phyloP scores from a whole-genome alignment of 1,139 yeast species.

The Blastobotrys indianensis region DNA sequence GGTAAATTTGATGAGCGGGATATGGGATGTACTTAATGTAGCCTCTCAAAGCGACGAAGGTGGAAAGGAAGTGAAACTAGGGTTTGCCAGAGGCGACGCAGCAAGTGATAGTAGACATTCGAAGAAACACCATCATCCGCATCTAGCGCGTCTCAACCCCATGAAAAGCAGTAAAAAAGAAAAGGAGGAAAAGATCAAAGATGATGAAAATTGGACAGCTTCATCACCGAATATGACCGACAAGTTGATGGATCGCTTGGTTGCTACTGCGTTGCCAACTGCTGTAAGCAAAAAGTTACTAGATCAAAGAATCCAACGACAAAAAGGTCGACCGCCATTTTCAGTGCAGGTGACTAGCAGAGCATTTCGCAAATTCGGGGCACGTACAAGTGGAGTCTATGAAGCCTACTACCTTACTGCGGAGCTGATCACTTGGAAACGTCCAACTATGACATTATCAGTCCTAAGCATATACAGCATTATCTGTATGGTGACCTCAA shows the following conservation, averaged over 20 bases:
- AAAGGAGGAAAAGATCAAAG: neutral
- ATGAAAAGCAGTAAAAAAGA: neutral
- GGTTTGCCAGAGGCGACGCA: neutral
- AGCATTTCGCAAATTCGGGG: conserved; percentile 60
- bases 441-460: conserved; percentile 58
- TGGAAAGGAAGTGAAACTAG: too few species aligned
- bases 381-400: conserved; percentile 53
- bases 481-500: conserved; percentile 33
- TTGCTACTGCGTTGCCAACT: conserved; percentile 67
- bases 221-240: conserved; percentile 40
- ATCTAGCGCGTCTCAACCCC: too few species aligned
- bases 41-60: too few species aligned
- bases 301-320: conserved; percentile 38
- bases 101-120: neutral
- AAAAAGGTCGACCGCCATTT: conserved; percentile 60
- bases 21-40: too few species aligned
- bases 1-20: too few species aligned
- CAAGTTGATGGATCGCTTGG: conserved; percentile 60
- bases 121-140: too few species aligned
- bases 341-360: conserved; percentile 65
- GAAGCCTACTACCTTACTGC: conserved; percentile 38
- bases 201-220: neutral
- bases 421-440: conserved; percentile 62
- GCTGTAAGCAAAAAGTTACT: conserved; percentile 26
- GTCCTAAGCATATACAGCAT: conserved; percentile 51